Conservation (phyloP, 2,329 filamentous ascomycete genomes). For the Nigrospora sphaerica region DNA sequence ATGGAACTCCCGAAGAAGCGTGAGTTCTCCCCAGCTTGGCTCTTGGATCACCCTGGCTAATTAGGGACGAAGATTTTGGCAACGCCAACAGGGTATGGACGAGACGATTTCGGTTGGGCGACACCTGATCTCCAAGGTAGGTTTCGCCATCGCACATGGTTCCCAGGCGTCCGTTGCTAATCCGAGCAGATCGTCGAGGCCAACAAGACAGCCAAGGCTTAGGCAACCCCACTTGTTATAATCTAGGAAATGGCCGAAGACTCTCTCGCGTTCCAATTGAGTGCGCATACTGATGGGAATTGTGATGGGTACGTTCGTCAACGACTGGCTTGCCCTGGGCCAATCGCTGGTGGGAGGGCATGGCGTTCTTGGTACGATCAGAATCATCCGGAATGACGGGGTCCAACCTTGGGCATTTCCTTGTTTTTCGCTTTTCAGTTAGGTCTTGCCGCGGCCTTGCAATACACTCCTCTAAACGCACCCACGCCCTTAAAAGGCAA, state of each 20-base stretch:
- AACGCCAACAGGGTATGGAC: constrained; percentile 48
- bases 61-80: constrained; percentile 46
- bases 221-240: background rate
- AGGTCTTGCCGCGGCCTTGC: background rate
- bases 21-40: constrained; percentile 22
- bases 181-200: background rate
- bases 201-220: constrained; percentile 1
- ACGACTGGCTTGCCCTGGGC: background rate
- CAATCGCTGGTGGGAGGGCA: background rate
- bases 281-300: background rate
- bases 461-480: no score
- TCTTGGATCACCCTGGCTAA: constrained; percentile 7
- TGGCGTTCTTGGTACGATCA: background rate
- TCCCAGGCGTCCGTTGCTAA: background rate
- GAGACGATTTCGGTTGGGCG: constrained; percentile 53
- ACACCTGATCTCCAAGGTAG: constrained; percentile 42
- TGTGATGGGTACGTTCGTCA: background rate
- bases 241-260: background rate
- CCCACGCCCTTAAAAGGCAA: no score
- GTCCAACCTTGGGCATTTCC: background rate
- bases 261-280: background rate
- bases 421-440: background rate
- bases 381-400: background rate
- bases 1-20: constrained; percentile 44
- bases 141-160: background rate